Conservation (phyloP, 31 red algal species). For the Asparagopsis taxiformis region DNA sequence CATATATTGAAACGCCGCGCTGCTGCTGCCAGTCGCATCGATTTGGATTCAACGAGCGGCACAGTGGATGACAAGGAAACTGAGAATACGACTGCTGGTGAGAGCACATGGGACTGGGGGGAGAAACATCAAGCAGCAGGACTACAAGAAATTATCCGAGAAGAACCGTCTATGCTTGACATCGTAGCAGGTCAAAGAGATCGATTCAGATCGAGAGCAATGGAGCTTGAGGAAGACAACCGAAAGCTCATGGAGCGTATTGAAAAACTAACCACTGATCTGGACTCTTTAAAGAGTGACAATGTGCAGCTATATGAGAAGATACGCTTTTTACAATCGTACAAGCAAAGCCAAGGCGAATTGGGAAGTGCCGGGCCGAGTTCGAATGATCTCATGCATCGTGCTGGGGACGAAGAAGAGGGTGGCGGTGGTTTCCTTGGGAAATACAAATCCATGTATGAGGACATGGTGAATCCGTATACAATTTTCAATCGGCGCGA, state of each 20-base stretch:
- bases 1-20: constrained; percentile 31
- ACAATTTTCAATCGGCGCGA: constrained; percentile 78
- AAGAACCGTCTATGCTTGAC: constrained; percentile 82
- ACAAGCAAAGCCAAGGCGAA: constrained; percentile 47
- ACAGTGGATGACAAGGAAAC: constrained; percentile 25
- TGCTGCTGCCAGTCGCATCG: constrained; percentile 13
- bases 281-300: constrained; percentile 75
- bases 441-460: constrained; percentile 73
- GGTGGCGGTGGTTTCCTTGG: constrained; percentile 44
- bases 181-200: constrained; percentile 91
- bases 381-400: constrained; percentile 1
- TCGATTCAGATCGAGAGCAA: constrained; percentile 70
- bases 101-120: constrained; percentile 68
- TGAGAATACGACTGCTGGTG: neutral
- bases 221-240: constrained; percentile 87
- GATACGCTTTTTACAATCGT: constrained; percentile 80
- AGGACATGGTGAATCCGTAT: constrained; percentile 81
- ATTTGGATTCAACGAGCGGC: neutral
- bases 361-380: neutral
- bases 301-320: constrained; percentile 83
- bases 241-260: constrained; percentile 69
- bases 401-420: constrained; percentile 33
- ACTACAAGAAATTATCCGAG: constrained; percentile 34
- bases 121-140: constrained; percentile 69
- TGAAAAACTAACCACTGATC: constrained; percentile 62